These are phyloP conservation scores for Citrus glauca DNA, from an alignment of 345 rosid genomes.

Conservation along the genomic window DNA sequence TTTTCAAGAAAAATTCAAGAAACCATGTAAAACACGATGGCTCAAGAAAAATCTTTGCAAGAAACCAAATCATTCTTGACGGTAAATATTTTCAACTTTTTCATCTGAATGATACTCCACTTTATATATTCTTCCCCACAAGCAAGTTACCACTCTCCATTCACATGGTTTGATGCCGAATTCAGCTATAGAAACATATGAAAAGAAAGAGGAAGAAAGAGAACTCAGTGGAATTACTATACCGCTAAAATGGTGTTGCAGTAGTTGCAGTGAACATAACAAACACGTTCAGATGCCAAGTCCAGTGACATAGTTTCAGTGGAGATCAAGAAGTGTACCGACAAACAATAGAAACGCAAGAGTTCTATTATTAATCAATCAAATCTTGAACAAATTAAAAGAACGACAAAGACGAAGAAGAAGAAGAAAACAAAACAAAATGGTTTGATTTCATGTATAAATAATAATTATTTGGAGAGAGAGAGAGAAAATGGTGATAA, in stretches of 20 bases:
- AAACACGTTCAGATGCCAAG: constrained; percentile 71
- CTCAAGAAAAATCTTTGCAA: background rate
- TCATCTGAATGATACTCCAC: constrained; percentile 2
- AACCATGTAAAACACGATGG: constrained; percentile 11
- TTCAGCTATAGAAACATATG: constrained; percentile 1
- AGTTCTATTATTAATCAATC: background rate
- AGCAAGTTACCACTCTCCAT: constrained; percentile 1
- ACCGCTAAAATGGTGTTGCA: constrained; percentile 99
- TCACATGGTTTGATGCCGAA: background rate
- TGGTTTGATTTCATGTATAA: background rate
- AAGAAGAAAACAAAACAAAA: constrained; percentile 13
- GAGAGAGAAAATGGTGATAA: constrained; percentile 2
- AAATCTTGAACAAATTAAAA: background rate
- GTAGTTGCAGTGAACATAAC: constrained; percentile 97
- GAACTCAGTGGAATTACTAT: constrained; percentile 26
- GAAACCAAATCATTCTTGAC: background rate
- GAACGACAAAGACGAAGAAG: background rate
- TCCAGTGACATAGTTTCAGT: constrained; percentile 55
- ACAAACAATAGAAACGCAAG: background rate
- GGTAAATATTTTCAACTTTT: background rate
- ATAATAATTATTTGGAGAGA: background rate
- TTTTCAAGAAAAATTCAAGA: constrained; percentile 16
- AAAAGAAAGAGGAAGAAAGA: background rate
- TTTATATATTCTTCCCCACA: background rate
- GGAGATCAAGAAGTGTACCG: constrained; percentile 4